These are phyloP conservation scores for Citrus medica DNA, from an alignment of 345 rosid species.

Conservation along the genomic window DNA sequence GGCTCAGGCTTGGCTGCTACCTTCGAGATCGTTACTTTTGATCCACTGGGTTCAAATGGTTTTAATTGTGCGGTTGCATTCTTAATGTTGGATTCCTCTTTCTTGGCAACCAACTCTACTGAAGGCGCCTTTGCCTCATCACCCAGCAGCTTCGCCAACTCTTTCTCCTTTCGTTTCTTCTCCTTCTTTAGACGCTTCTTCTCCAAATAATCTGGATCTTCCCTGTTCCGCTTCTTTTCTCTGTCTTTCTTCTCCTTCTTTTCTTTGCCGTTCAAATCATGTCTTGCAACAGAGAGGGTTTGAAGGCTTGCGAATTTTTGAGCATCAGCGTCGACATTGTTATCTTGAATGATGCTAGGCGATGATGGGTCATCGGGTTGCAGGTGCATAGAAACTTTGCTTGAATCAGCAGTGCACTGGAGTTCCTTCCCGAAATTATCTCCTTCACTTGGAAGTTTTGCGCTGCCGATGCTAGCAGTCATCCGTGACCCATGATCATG, in stretches of 20 bases:
- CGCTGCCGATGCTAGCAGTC: conserved; percentile 97
- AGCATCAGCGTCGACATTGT: conserved; percentile 43
- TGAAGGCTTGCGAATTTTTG: conserved; percentile 66
- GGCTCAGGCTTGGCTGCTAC: conserved; percentile 50
- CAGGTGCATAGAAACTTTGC: conserved; percentile 44
- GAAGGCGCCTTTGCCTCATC: conserved; percentile 33
- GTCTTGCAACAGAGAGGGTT: conserved; percentile 43
- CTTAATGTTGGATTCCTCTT: conserved; percentile 21
- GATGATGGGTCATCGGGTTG: conserved; percentile 38
- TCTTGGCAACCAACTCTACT: conserved; percentile 18
- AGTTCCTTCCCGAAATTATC: conserved; percentile 76
- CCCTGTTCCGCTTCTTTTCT: conserved; percentile 63
- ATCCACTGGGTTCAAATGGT: conserved; percentile 42
- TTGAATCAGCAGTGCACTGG: conserved; percentile 96
- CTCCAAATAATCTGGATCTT: conserved; percentile 64
- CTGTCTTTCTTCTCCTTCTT: conserved; percentile 49
- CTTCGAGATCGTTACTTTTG: conserved; percentile 23
- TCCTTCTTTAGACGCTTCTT: conserved; percentile 81
- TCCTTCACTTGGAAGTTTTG: conserved; percentile 60
- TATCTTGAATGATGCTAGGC: conserved; percentile 41
- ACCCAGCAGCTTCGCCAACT: conserved; percentile 53
- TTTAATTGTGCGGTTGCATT: conserved; percentile 26
- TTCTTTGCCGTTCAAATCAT: conserved; percentile 34
- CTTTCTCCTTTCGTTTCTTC: conserved; percentile 79
- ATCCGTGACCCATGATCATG: conserved; percentile 79